Percentiles rank a stretch among this genome's conserved stretches.
Evolutionary conservation across 768 basidiomycete species (phyloP).

Genomic region (Lactifluus piperatus): DNA sequence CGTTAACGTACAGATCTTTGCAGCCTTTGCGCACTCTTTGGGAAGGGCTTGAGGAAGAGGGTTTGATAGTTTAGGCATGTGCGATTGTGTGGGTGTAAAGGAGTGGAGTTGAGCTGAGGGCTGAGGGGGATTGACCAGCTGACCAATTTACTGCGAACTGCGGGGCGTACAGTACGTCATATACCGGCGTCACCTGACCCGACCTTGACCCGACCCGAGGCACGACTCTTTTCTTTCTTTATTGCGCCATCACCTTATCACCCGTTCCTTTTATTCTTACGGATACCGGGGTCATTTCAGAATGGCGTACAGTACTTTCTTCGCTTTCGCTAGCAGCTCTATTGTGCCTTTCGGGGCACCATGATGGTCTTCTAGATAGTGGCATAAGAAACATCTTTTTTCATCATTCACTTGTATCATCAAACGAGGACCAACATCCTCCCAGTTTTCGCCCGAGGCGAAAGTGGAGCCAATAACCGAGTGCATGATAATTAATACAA

Average conservation of each 20-base stretch:
- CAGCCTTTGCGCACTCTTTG: conserved; percentile 82
- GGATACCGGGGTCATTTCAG: conserved; percentile 26
- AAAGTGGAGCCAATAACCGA: neutral
- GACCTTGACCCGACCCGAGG: neutral
- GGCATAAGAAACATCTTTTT: conserved; percentile 27
- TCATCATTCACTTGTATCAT: too few relatives aligned
- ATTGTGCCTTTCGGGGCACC: conserved; percentile 23
- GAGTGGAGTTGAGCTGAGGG: too few relatives aligned
- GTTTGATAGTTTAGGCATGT: conserved; percentile 34
- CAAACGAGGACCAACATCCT: too few relatives aligned
- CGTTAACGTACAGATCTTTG: conserved; percentile 65
- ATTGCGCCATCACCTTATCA: conserved; percentile 29
- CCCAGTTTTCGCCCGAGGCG: too few relatives aligned
- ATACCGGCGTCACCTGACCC: neutral
- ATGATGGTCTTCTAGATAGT: conserved; percentile 35
- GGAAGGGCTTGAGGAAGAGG: conserved; percentile 52
- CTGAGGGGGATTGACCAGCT: too few relatives aligned
- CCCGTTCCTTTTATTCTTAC: conserved; percentile 22
- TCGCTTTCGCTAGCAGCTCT: conserved; percentile 33
- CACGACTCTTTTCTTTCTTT: neutral
- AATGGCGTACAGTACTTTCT: conserved; percentile 25
- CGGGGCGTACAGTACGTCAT: too few relatives aligned
- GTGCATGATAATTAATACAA: conserved; percentile 18
- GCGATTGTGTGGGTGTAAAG: neutral
- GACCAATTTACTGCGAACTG: too few relatives aligned